phyloP scores from a whole-genome alignment of 768 basidiomycete species.

The Pisolithus tinctorius region DNA sequence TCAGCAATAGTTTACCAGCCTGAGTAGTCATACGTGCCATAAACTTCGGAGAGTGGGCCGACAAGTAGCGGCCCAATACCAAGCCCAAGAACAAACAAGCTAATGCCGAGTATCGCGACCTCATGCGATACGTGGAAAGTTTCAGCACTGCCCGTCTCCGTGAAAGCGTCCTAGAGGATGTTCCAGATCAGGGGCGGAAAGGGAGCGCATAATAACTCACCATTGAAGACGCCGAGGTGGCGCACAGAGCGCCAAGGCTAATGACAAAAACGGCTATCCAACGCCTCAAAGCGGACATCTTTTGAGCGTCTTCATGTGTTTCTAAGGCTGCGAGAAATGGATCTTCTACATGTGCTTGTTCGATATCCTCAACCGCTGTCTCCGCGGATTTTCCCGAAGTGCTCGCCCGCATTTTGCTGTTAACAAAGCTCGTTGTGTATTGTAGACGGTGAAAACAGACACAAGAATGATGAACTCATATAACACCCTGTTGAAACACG shows the following conservation, averaged over 20 bases:
- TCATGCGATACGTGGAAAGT: constrained; percentile 48
- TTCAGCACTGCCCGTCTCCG: constrained; percentile 51
- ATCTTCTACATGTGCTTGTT: constrained; percentile 2
- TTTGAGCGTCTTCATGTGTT: constrained; percentile 36
- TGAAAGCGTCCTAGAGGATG: constrained; percentile 44
- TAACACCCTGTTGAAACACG: neutral
- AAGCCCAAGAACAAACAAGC: constrained; percentile 37
- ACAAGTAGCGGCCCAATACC: constrained; percentile 30
- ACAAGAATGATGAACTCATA: neutral
- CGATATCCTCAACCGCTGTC: constrained; percentile 1
- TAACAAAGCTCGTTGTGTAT: neutral
- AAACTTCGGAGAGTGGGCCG: constrained; percentile 38
- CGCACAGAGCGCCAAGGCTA: constrained; percentile 41
- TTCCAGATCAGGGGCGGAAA: neutral
- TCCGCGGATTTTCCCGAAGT: constrained; percentile 8
- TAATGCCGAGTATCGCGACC: constrained; percentile 43
- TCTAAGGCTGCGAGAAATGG: constrained; percentile 32
- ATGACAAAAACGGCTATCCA: constrained; percentile 45
- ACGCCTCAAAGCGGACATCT: constrained; percentile 33
- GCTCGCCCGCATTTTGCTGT: constrained; percentile 2
- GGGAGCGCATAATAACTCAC: constrained; percentile 27
- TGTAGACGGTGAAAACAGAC: neutral
- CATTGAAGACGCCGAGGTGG: constrained; percentile 51
- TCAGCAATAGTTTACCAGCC: neutral
- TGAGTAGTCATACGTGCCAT: constrained; percentile 10